Conservation (phyloP, 108 stramenopile species). For the Nitzschia inconspicua region DNA sequence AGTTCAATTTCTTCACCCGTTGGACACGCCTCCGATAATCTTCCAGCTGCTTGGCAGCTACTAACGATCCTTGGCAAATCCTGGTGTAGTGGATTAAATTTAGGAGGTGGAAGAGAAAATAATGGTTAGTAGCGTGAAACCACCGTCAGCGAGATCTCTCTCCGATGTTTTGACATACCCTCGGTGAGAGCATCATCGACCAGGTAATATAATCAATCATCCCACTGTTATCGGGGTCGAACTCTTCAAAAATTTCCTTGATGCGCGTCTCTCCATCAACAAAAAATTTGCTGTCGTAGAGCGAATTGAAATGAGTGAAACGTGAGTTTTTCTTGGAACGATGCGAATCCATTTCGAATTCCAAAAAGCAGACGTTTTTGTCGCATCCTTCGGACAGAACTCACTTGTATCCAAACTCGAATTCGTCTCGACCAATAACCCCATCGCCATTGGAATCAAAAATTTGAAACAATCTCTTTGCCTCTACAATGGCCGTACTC, state of each 20-base stretch:
- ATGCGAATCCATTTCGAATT: not conserved
- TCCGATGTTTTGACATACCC: too few species aligned
- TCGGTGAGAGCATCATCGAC: conserved; percentile 55
- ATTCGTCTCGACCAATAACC: conserved; percentile 61
- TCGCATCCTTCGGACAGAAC: not conserved
- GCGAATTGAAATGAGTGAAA: not conserved
- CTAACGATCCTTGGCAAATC: conserved; percentile 50
- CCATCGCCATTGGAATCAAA: conserved; percentile 62
- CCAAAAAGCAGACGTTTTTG: not conserved
- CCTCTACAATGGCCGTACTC: conserved; percentile 76
- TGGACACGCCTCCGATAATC: conserved; percentile 65
- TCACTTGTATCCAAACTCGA: conserved; percentile 38
- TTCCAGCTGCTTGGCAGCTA: conserved; percentile 60
- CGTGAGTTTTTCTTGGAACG: not conserved
- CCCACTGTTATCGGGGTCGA: conserved; percentile 56
- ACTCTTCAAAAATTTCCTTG: conserved; percentile 38
- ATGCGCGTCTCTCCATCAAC: conserved; percentile 33
- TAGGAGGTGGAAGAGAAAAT: too few species aligned
- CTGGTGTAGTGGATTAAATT: too few species aligned
- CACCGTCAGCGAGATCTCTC: too few species aligned
- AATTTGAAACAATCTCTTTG: conserved; percentile 55
- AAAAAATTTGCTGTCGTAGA: conserved; percentile 25
- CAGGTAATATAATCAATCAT: conserved; percentile 83
- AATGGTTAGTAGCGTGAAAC: too few species aligned
- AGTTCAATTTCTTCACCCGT: conserved; percentile 84